These are phyloP conservation scores for Moesziomyces aphidis DNA, from an alignment of 1,284 basidiomycete genomes.

Conservation along the genomic window DNA sequence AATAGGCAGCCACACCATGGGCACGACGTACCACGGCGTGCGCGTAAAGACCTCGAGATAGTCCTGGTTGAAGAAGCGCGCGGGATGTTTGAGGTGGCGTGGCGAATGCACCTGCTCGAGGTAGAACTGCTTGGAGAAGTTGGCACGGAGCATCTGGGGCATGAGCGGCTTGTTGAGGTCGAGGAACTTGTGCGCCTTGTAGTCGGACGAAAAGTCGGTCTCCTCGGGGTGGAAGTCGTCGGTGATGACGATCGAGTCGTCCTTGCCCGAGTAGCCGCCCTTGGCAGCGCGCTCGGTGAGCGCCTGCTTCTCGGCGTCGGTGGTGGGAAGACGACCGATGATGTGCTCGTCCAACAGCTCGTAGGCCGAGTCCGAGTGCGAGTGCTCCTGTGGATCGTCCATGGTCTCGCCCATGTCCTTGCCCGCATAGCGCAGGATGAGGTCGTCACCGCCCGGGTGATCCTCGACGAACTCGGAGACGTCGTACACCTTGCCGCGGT, in stretches of 20 bases:
- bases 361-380: constrained; percentile 92
- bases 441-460: constrained; percentile 71
- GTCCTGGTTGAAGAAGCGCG: constrained; percentile 84
- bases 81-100: constrained; percentile 86
- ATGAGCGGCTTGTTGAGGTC: constrained; percentile 89
- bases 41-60: constrained; percentile 88
- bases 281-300: constrained; percentile 28
- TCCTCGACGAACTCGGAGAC: constrained; percentile 71
- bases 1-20: constrained; percentile 91
- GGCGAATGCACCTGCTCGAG: constrained; percentile 94
- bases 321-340: constrained; percentile 55
- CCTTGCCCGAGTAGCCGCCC: constrained; percentile 58
- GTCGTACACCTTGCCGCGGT: constrained; percentile 71
- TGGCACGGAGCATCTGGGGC: constrained; percentile 83
- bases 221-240: constrained; percentile 64
- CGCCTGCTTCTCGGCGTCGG: constrained; percentile 40
- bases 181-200: constrained; percentile 87
- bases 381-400: constrained; percentile 85
- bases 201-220: constrained; percentile 66
- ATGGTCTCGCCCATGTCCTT: constrained; percentile 84
- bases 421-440: constrained; percentile 77
- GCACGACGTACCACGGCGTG: constrained; percentile 95
- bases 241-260: constrained; percentile 75
- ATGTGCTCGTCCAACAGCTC: constrained; percentile 85
- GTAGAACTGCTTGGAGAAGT: constrained; percentile 95